A percentile compares a stretch with the other conserved stretches of the same genome.
Conservation (phyloP, 2,329 filamentous ascomycete species). For the Emericellopsis cladophorae region DNA sequence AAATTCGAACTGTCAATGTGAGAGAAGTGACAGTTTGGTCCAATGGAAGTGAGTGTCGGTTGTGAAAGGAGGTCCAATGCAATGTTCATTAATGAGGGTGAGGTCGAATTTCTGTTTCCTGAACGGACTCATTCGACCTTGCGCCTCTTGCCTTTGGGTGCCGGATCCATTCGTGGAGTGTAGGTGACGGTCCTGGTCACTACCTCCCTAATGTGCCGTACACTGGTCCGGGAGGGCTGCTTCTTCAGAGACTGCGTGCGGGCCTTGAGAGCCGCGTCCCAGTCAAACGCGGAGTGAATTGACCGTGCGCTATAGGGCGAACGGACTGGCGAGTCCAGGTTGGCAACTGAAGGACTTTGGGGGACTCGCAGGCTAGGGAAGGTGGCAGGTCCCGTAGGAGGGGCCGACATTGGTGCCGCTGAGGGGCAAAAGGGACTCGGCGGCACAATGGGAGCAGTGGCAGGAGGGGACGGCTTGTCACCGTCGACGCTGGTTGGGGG, state of each 20-base stretch:
- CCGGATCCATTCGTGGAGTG: constrained; percentile 74
- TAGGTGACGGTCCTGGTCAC: constrained; percentile 92
- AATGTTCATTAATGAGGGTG: neutral
- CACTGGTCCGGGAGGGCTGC: constrained; percentile 45
- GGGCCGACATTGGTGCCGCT: constrained; percentile 41
- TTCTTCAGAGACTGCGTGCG: constrained; percentile 47
- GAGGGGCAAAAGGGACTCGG: constrained; percentile 38
- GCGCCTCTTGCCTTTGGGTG: constrained; percentile 85
- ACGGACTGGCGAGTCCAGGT: constrained; percentile 53
- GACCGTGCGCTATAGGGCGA: constrained; percentile 65
- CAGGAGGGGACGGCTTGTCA: constrained; percentile 17
- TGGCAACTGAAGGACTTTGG: constrained; percentile 58
- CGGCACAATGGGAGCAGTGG: constrained; percentile 25
- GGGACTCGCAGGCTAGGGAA: constrained; percentile 64
- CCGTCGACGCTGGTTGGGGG: constrained; percentile 10
- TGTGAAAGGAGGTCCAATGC: no score
- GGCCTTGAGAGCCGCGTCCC: constrained; percentile 59
- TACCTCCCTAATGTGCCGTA: constrained; percentile 71
- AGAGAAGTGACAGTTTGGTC: no score
- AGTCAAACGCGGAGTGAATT: constrained; percentile 62
- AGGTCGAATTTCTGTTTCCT: neutral
- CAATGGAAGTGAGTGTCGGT: no score
- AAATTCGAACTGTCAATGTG: neutral
- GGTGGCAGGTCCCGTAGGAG: constrained; percentile 46
- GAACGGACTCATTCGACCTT: constrained; percentile 37